phyloP scores from a whole-genome alignment of 192 early-diverging fungal genomes.

The Backusella australiensis region DNA sequence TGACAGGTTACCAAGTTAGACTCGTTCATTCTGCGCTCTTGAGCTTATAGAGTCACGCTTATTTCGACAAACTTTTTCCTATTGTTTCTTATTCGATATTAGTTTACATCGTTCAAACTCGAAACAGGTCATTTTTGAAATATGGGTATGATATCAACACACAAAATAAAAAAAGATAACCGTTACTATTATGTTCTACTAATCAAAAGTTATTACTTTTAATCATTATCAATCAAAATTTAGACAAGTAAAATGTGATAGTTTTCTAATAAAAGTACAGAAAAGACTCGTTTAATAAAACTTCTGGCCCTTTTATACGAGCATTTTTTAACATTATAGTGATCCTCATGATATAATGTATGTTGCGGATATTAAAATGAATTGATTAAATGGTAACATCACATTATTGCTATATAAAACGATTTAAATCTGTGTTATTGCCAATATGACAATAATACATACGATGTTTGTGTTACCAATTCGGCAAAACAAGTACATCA shows the following conservation, averaged over 20 bases:
- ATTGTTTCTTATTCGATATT: neutral
- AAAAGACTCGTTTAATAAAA: neutral
- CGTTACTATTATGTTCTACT: neutral
- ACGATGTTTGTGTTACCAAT: neutral
- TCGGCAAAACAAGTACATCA: conserved; percentile 8
- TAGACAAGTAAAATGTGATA: conserved; percentile 4
- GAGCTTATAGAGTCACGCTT: neutral
- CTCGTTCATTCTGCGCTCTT: conserved; percentile 2
- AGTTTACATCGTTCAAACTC: neutral
- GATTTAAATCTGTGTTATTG: neutral
- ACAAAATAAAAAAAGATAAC: neutral
- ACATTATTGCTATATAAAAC: conserved; percentile 5
- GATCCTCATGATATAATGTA: conserved; percentile 5
- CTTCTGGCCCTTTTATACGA: conserved; percentile 7
- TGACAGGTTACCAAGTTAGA: conserved; percentile 21
- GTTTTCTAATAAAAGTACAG: conserved; percentile 7
- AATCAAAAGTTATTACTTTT: neutral
- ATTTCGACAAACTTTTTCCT: neutral
- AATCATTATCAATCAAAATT: neutral
- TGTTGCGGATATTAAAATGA: neutral
- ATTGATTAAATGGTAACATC: conserved; percentile 10
- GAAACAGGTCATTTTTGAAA: conserved; percentile 1
- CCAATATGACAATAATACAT: conserved; percentile 8
- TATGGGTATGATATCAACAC: neutral
- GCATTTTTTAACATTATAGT: neutral